Base-by-base conservation (phyloP, 2,329 filamentous ascomycete genomes). In the Sclerotinia sclerotiorum region DNA sequence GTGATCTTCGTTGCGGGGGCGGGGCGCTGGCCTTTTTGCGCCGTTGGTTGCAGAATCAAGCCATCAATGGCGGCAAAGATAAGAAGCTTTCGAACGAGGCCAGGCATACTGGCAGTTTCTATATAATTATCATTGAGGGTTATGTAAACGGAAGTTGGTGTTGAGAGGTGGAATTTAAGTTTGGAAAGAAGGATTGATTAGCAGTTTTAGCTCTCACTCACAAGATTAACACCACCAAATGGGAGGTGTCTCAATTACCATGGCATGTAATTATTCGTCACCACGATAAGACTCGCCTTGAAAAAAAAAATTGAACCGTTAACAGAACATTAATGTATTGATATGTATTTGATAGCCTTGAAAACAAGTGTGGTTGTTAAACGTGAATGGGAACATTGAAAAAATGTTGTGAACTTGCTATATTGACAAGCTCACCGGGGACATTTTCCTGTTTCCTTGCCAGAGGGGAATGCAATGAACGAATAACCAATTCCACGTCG, bases 61-160 rank as follows among this genome's bases (percentile, higher is more conserved):
- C 78, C 78, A 69, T 79, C 77, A 11, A 76, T 68, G 29, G 74
- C 75, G 27, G 78, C 77, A 67, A 74, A 77, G 63, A 79, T 75
- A 24, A 78, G 69, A 48, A 79, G 66, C 69, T 77, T 79, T 24
- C 77, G 76, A 61, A 70, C 74, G 55, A 78, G 69, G 70, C 76
- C 73, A 74, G 77, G 75, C 77, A 78, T 78, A 27, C 72, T 75
- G 69, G 70, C 71, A 63, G 39, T 67, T 32, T 68, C 67, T 73
- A 73, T 67, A 46, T 60, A 48, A 62, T 52, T 68, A 58, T 46
- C 73, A 74, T 74, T 57, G 70, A 72, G 15, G 24, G 48, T 49
- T 27, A 32, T 46, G 39, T 17, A 49, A 15, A 24, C 49, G 35
- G n/a, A 21, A 27, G 35, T 55, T 27, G 39, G 27, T 63, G 35